A percentile compares a stretch with the other conserved stretches of the same genome.
phyloP scores from a whole-genome alignment of 768 basidiomycete genomes.

The Boletellus ananas region DNA sequence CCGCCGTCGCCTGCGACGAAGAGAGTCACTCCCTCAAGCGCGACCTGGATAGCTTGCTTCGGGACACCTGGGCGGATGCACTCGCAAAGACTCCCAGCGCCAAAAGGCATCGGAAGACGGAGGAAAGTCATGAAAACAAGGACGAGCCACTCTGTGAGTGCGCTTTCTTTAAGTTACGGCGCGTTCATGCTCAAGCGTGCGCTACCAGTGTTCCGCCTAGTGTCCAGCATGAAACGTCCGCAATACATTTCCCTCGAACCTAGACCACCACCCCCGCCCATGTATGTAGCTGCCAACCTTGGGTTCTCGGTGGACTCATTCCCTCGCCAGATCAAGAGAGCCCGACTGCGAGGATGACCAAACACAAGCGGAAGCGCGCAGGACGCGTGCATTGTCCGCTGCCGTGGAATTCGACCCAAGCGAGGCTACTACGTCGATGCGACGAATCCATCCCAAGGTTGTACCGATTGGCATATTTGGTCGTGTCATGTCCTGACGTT shows the following conservation, averaged over 20 bases:
- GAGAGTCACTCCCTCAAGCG: slow-evolving; percentile 14
- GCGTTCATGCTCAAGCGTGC: background rate
- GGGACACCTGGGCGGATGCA: slow-evolving; percentile 17
- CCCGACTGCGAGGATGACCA: slow-evolving; percentile 50
- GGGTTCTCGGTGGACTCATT: background rate
- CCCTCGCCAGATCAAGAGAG: slow-evolving; percentile 38
- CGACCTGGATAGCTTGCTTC: slow-evolving; percentile 21
- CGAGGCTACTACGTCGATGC: slow-evolving; percentile 21
- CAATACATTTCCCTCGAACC: slow-evolving; percentile 41
- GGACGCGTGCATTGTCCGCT: slow-evolving; percentile 34
- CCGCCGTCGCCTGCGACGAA: slow-evolving; percentile 5
- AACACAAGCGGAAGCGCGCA: slow-evolving; percentile 41
- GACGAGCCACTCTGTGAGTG: slow-evolving; percentile 1
- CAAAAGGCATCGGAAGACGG: slow-evolving; percentile 6
- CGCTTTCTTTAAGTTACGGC: background rate
- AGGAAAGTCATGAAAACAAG: background rate
- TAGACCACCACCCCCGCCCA: slow-evolving; percentile 34
- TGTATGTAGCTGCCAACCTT: slow-evolving; percentile 29
- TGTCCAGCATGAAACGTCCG: slow-evolving; percentile 36
- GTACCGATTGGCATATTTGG: background rate
- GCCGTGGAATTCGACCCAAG: slow-evolving; percentile 35
- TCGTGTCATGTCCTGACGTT: background rate
- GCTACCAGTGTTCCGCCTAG: slow-evolving; percentile 44
- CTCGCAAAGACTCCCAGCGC: slow-evolving; percentile 1
- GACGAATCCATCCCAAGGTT: slow-evolving; percentile 22